Evolutionary conservation across 2,329 filamentous ascomycete genomes (phyloP), one percentile per base, ranked within the genome.

Genomic region (Talaromyces albobiverticillius): DNA sequence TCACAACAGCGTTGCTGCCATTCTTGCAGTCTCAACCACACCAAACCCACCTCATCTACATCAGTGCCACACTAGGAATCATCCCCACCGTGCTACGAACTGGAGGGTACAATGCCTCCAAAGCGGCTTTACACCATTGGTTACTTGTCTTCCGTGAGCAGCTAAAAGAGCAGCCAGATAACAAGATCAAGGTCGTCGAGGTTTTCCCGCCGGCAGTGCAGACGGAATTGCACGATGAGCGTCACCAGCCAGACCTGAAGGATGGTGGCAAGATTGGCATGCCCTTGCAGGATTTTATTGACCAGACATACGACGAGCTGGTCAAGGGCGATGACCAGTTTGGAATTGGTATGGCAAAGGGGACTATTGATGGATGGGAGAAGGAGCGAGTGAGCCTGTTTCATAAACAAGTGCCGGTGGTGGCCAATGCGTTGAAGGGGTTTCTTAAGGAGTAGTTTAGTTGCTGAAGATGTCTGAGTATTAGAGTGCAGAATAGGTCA

Each of bases 141-240:
- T 72, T 82, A 20, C 69, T 83, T 4, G 71, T 70, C 5, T 68
- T 82, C 31, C 74, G 80, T 1, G 72, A 78, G 56, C 79, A 82
- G 61, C 59, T 83, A 31, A 71, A 72, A 42, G 58, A 55, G 11
- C 61, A 59, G 0, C 58, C 60, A 1, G 71, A 72, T 0, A 73
- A 72, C 4, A 74, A 78, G 45, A 70, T 82, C 61, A 79, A 79
- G 56, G 73, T 82, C n/a, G 67, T 82, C 34, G 80, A 82, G 63
- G 70, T 83, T 9, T 79, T 77, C 53, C 80, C 80, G 3, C 81
- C 80, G 0, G 77, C 79, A 1, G 79, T 82, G 32, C 80, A 82
- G 67, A 83, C 79, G 0, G 80, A 83, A 62, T 64, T 83, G 23
- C 80, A 82, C 56, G 79, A 82, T 55, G 71, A 66, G 81, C 56